Evolutionary conservation across 2,329 filamentous ascomycete genomes (phyloP).

Genomic region (Pseudogymnoascus sp.): DNA sequence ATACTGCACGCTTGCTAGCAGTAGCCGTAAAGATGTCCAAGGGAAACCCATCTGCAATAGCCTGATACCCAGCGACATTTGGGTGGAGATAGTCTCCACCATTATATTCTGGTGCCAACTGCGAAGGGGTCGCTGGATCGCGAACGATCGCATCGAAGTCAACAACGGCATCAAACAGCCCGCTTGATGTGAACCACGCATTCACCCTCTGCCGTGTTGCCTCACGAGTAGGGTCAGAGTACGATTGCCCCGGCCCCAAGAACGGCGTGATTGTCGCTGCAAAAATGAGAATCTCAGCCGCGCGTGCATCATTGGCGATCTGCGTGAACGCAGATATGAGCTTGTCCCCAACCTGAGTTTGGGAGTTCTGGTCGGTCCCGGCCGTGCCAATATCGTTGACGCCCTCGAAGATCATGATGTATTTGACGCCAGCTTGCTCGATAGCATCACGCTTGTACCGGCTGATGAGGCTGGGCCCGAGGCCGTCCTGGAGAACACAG

Average conservation of each 20-base stretch:
- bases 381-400: constrained; percentile 61
- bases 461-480: constrained; percentile 53
- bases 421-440: constrained; percentile 48
- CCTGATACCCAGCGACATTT: constrained; percentile 51
- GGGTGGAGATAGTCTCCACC: constrained; percentile 61
- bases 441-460: constrained; percentile 60
- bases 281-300: constrained; percentile 49
- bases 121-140: constrained; percentile 41
- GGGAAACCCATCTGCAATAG: constrained; percentile 52
- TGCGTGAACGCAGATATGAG: constrained; percentile 53
- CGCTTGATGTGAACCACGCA: constrained; percentile 49
- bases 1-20: constrained; percentile 9
- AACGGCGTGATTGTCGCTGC: constrained; percentile 63
- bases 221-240: constrained; percentile 49
- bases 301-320: constrained; percentile 48
- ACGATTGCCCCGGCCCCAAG: constrained; percentile 42
- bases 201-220: constrained; percentile 51
- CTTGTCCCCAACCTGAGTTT: constrained; percentile 41
- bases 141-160: constrained; percentile 55
- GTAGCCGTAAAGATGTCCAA: constrained; percentile 41
- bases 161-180: constrained; percentile 51
- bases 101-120: constrained; percentile 46
- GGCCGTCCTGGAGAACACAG: constrained; percentile 51
- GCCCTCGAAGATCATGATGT: constrained; percentile 60
- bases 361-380: constrained; percentile 37